Evolutionary conservation across 1,284 basidiomycete genomes (phyloP).

Genomic region (Rhodotorula mucilaginosa): DNA sequence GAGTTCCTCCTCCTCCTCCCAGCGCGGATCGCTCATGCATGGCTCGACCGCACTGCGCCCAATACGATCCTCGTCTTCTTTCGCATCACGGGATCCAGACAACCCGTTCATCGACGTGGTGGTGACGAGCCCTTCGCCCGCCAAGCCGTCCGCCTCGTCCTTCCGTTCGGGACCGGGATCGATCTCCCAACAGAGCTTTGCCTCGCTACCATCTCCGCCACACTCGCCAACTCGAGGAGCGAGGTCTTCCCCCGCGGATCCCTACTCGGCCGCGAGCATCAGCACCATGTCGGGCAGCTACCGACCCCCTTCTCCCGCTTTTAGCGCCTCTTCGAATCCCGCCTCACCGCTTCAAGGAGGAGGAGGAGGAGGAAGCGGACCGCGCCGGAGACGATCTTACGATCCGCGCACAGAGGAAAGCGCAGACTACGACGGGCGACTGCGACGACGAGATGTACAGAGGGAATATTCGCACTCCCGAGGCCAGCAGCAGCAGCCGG

Average conservation of each 20-base stretch:
- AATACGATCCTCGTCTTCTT: not conserved
- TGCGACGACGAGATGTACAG: too few relatives aligned
- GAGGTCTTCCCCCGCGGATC: not conserved
- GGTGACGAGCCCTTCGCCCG: not conserved
- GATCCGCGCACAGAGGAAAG: not conserved
- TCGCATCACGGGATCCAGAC: not conserved
- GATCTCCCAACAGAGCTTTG: not conserved
- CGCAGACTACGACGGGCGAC: too few relatives aligned
- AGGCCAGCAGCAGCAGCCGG: not conserved
- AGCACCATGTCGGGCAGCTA: not conserved
- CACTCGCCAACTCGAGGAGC: not conserved
- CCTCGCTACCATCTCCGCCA: not conserved
- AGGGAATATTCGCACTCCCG: not conserved
- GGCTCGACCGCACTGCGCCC: not conserved
- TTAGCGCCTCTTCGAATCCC: not conserved
- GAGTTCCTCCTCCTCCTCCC: not conserved
- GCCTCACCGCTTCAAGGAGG: not conserved
- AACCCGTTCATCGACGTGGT: slow-evolving; percentile 10
- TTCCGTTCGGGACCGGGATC: not conserved
- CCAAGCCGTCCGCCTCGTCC: not conserved
- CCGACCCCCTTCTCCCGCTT: not conserved
- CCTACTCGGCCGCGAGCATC: not conserved
- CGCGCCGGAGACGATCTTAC: not conserved
- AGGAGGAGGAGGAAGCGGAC: not conserved
- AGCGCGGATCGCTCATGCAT: not conserved